Percentiles rank a stretch among this genome's conserved stretches.
phyloP scores from a whole-genome alignment of 2,329 filamentous ascomycete species.

The Claviceps quebecensis region DNA sequence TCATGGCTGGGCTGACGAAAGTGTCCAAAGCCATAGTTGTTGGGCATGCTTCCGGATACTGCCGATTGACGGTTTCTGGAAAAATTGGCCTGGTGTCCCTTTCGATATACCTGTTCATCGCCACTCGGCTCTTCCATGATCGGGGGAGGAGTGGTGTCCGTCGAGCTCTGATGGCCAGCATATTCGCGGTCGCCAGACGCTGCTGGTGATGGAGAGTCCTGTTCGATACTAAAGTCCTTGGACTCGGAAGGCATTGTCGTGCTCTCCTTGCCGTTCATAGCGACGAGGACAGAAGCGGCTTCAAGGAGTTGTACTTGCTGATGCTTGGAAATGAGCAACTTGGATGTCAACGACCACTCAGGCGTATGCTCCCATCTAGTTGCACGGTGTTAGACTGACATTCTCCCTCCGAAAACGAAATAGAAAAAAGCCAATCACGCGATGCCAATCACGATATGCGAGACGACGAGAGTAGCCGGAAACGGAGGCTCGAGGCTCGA shows the following conservation, averaged over 20 bases:
- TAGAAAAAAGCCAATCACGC: neutral
- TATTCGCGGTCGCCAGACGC: slow-evolving; percentile 70
- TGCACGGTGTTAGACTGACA: slow-evolving; percentile 4
- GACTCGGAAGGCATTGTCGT: slow-evolving; percentile 50
- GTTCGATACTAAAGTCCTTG: slow-evolving; percentile 60
- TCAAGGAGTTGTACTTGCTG: slow-evolving; percentile 97
- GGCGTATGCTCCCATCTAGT: slow-evolving; percentile 97
- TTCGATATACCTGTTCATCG: slow-evolving; percentile 34
- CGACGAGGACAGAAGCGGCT: slow-evolving; percentile 87
- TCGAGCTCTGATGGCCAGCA: slow-evolving; percentile 67
- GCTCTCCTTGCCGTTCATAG: slow-evolving; percentile 56
- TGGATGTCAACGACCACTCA: slow-evolving; percentile 93
- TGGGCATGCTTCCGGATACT: slow-evolving; percentile 33
- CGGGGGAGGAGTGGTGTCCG: slow-evolving; percentile 85
- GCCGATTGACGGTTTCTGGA: slow-evolving; percentile 73
- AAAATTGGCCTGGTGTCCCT: slow-evolving; percentile 45
- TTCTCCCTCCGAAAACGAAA: neutral
- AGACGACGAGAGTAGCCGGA: neutral
- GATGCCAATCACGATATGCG: neutral
- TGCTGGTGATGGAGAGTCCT: slow-evolving; percentile 68
- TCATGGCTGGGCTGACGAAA: slow-evolving; percentile 65
- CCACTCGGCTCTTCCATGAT: slow-evolving; percentile 49
- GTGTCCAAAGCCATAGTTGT: slow-evolving; percentile 36
- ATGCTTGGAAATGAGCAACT: slow-evolving; percentile 96
- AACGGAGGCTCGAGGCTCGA: neutral